phyloP scores from a whole-genome alignment of 2,329 filamentous ascomycete genomes.

The Beauveria sp. region DNA sequence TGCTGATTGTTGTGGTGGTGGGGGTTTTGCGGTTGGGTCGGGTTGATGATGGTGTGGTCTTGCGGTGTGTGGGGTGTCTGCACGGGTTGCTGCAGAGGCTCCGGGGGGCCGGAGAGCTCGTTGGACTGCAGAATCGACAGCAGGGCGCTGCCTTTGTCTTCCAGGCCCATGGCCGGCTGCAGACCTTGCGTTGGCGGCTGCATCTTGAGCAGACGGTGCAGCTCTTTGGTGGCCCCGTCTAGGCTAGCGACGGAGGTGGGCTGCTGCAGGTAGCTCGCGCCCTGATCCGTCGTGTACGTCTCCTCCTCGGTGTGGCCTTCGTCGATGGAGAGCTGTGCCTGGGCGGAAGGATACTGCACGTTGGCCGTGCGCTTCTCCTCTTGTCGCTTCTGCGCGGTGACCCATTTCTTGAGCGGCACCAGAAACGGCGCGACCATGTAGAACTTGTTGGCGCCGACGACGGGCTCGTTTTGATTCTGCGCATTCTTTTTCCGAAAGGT shows the following conservation, averaged over 20 bases:
- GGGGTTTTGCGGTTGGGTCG: conserved; percentile 47
- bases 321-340: conserved; percentile 36
- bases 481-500: conserved; percentile 65
- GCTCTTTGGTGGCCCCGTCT: conserved; percentile 42
- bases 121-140: conserved; percentile 44
- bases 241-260: conserved; percentile 35
- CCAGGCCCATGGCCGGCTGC: conserved; percentile 22
- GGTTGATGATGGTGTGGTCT: conserved; percentile 43
- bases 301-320: conserved; percentile 59
- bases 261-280: conserved; percentile 18
- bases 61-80: conserved; percentile 42
- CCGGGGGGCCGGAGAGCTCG: conserved; percentile 15
- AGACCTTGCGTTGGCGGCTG: conserved; percentile 44
- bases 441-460: conserved; percentile 72
- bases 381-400: conserved; percentile 72
- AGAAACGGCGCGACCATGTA: conserved; percentile 98
- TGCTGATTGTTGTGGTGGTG: conserved; percentile 44
- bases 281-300: conserved; percentile 27
- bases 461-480: conserved; percentile 49
- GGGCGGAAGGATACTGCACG: conserved; percentile 32
- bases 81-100: conserved; percentile 14
- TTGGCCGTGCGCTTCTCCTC: conserved; percentile 44
- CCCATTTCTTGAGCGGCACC: conserved; percentile 80
- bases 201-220: conserved; percentile 48
- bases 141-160: conserved; percentile 43